These are phyloP conservation scores for Odontarrhena argentea DNA, from an alignment of 345 rosid genomes.

Conservation along the genomic window DNA sequence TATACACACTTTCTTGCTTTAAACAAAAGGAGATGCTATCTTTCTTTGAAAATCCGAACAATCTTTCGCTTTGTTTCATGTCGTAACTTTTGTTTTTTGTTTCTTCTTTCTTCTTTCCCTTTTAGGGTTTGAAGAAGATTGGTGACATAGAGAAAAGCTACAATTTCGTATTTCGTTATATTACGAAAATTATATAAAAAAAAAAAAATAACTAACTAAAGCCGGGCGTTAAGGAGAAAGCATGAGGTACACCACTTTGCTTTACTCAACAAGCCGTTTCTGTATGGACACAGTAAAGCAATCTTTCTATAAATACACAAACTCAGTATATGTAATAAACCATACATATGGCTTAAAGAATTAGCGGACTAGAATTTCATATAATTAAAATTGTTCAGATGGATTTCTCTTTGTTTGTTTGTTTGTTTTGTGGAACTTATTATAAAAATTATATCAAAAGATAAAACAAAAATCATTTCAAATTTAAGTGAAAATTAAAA, in stretches of 20 bases:
- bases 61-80: constrained; percentile 46
- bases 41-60: constrained; percentile 44
- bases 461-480: too few species aligned
- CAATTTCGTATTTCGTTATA: constrained; percentile 31
- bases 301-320: constrained; percentile 37
- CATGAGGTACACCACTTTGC: constrained; percentile 40
- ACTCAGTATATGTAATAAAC: background rate
- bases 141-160: constrained; percentile 29
- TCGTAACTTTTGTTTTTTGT: constrained; percentile 31
- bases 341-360: constrained; percentile 5
- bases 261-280: constrained; percentile 43
- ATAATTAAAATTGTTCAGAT: too few species aligned
- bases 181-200: background rate
- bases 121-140: constrained; percentile 43
- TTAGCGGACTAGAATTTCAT: background rate
- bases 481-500: too few species aligned
- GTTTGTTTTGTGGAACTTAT: too few species aligned
- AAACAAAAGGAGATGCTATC: constrained; percentile 42
- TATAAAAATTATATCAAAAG: too few species aligned
- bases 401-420: too few species aligned
- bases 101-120: constrained; percentile 28
- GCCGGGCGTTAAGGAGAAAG: constrained; percentile 46
- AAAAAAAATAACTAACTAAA: constrained; percentile 21
- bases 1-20: constrained; percentile 43
- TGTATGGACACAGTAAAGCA: constrained; percentile 28